phyloP scores from a whole-genome alignment of 129 eudicot species.

The Artemisia argyi region DNA sequence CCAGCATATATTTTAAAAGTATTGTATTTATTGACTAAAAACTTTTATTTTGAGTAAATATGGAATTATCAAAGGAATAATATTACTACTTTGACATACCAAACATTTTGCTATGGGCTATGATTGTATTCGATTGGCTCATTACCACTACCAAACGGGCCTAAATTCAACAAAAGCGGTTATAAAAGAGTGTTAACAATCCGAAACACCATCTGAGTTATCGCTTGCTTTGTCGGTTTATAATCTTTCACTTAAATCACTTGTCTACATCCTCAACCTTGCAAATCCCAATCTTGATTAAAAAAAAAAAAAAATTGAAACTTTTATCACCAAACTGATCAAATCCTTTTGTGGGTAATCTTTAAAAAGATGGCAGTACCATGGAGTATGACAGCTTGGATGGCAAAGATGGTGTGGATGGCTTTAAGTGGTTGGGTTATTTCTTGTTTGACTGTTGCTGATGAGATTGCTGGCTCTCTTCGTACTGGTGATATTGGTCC shows the following conservation, averaged over 20 bases:
- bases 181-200: too few relatives aligned
- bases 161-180: too few relatives aligned
- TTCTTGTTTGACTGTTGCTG: slow-evolving; percentile 74
- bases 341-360: slow-evolving; percentile 15
- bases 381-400: slow-evolving; percentile 56
- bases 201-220: too few relatives aligned
- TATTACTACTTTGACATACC: too few relatives aligned
- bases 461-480: slow-evolving; percentile 74
- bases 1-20: too few relatives aligned
- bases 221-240: not conserved
- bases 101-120: too few relatives aligned
- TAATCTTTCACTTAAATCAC: not conserved
- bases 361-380: slow-evolving; percentile 60
- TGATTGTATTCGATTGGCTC: too few relatives aligned
- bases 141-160: too few relatives aligned
- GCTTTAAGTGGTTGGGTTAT: slow-evolving; percentile 64
- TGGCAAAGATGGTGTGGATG: slow-evolving; percentile 66
- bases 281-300: slow-evolving; percentile 12
- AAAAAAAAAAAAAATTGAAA: not conserved
- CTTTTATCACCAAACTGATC: not conserved
- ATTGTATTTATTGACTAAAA: too few relatives aligned
- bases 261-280: slow-evolving; percentile 19
- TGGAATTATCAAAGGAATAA: too few relatives aligned
- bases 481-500: slow-evolving; percentile 82
- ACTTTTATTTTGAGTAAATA: too few relatives aligned